Conservation (phyloP, 2,329 filamentous ascomycete species). For the Podosphaera xanthii region DNA sequence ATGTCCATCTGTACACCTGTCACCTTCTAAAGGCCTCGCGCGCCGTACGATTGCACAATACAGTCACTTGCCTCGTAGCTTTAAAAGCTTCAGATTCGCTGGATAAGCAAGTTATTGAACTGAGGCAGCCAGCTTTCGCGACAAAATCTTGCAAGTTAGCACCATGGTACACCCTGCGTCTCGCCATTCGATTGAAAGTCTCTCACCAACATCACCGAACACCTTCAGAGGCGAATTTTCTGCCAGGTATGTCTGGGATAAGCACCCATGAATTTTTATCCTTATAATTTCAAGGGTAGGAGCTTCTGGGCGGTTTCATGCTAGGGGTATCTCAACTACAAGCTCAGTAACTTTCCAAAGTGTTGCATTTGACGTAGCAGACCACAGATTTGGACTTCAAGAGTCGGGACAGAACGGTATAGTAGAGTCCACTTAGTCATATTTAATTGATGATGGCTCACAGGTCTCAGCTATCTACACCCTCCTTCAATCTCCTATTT, state of each 20-base stretch:
- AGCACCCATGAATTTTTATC: conserved; percentile 6
- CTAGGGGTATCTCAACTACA: conserved; percentile 58
- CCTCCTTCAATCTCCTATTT: conserved; percentile 73
- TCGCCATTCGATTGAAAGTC: conserved; percentile 25
- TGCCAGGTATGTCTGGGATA: conserved; percentile 22
- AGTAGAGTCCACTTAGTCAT: conserved; percentile 4
- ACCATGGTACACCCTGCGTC: conserved; percentile 21
- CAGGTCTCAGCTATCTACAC: conserved; percentile 55
- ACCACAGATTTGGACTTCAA: conserved; percentile 30
- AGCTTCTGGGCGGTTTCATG: conserved; percentile 20
- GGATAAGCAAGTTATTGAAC: no score
- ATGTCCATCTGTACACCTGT: background rate
- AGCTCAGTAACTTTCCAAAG: conserved; percentile 65
- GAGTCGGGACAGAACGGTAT: conserved; percentile 71
- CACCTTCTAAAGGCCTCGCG: background rate
- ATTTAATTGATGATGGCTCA: conserved; percentile 3
- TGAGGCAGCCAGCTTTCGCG: background rate
- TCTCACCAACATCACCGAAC: conserved; percentile 19
- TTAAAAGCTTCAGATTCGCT: background rate
- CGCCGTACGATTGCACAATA: background rate
- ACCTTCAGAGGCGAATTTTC: conserved; percentile 24
- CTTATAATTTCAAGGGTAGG: conserved; percentile 15
- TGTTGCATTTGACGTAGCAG: conserved; percentile 53
- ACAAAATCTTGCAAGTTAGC: background rate
- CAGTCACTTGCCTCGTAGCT: background rate